Evolutionary conservation across 2,329 filamentous ascomycete species (phyloP).

Genomic region (Cercospora berteroae): DNA sequence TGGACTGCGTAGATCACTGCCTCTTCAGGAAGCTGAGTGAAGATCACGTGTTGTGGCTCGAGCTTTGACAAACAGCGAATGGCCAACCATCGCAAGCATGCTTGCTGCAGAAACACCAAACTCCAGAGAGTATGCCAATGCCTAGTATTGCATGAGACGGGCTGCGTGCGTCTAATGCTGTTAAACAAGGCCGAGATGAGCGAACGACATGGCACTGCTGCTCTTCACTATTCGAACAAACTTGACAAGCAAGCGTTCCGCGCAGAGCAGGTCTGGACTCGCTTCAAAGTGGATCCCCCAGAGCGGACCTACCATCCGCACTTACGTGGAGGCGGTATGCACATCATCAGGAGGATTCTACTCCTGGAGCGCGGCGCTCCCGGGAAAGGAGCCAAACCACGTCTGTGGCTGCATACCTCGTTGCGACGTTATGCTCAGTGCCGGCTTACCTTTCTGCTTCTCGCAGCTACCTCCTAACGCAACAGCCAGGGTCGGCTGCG

Average conservation of each 20-base stretch:
- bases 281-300: background rate
- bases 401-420: background rate
- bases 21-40: background rate
- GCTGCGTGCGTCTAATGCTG: background rate
- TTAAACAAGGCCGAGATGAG: background rate
- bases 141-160: background rate
- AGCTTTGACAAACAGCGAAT: background rate
- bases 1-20: background rate
- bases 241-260: background rate
- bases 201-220: background rate
- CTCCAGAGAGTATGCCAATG: background rate
- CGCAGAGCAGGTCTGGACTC: background rate
- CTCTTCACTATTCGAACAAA: background rate
- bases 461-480: background rate
- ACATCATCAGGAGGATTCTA: background rate
- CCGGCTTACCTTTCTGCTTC: background rate
- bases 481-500: background rate
- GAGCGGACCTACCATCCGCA: background rate
- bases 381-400: background rate
- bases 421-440: background rate
- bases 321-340: background rate
- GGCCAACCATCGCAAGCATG: background rate
- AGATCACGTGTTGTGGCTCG: background rate
- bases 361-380: background rate
- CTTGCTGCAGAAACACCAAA: background rate